phyloP scores from a whole-genome alignment of 2,329 filamentous ascomycete genomes.

The Aureobasidium sp. region DNA sequence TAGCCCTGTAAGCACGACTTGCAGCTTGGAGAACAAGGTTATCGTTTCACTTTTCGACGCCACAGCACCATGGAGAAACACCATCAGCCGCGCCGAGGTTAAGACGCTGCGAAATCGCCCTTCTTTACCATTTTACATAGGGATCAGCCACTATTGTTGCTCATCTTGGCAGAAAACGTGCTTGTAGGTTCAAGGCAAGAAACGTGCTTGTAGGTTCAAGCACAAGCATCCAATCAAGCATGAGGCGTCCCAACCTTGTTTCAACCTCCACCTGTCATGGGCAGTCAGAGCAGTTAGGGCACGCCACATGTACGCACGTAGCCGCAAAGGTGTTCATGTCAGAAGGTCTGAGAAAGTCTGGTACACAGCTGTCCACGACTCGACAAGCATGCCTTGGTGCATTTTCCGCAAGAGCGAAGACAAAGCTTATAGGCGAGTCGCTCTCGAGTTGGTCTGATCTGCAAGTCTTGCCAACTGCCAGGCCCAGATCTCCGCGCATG shows the following conservation, averaged over 20 bases:
- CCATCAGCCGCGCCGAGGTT: not conserved
- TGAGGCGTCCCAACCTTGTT: not conserved
- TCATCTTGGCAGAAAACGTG: not conserved
- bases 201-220: not conserved
- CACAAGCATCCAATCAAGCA: not conserved
- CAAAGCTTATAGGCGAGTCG: conserved; percentile 5
- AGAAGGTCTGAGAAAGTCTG: not conserved
- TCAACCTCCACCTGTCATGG: not conserved
- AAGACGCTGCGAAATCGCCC: not conserved
- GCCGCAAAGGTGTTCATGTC: not conserved
- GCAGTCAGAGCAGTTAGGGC: not conserved
- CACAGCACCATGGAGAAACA: not conserved
- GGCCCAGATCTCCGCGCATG: too few species aligned
- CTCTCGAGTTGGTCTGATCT: not conserved
- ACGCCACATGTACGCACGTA: not conserved
- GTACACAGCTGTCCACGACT: conserved; percentile 5
- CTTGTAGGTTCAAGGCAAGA: not conserved
- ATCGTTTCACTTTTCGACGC: not conserved
- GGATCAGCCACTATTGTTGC: not conserved
- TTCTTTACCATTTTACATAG: not conserved
- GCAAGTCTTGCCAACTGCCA: too few species aligned
- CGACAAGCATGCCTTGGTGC: not conserved
- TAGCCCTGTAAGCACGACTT: not conserved
- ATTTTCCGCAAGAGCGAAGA: not conserved
- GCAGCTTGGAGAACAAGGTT: not conserved